Evolutionary conservation across 768 basidiomycete genomes (phyloP), one percentile per base, ranked within the genome.

Genomic region (Astraeus odoratus): DNA sequence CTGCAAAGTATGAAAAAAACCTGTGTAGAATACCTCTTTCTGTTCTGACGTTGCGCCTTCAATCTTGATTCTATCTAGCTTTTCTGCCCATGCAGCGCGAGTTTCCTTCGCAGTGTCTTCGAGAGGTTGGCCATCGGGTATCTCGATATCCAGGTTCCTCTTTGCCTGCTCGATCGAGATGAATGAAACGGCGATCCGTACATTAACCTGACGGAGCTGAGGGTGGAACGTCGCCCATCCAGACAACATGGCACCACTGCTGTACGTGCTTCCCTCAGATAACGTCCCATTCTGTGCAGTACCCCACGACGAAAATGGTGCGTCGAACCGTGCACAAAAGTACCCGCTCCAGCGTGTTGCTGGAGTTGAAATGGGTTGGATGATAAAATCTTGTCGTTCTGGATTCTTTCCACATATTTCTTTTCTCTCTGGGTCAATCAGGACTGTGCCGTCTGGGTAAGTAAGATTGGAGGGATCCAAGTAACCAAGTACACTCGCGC

Each of bases 381-480:
- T 77, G 51, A 86, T 83, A 54, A 67, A 69, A 59, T 88, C 86
- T 57, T 86, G 83, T 24, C 81, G 71, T 51, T 87, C 86, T 12
- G 75, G 68, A 44, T 81, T 84, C 52, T 62, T 74, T 8, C 86
- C 85, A 31, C 70, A 75, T 26, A 86, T 76, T 64, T 81, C 78
- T 22, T 62, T 60, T 4, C 53, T 48, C 6, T 49, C 40, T 3
- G 71, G 65, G 39, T 72, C 63, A 39, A 87, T 67, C 10, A 60
- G 38, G 24, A 85, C 59, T 6, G 65, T 61, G 3, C 84, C 84
- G 4, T 67, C 51, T 0, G 81, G 81, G 50, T 67, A 81, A 0
- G 80, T 76, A 26, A 72, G 42, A 42, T 77, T 74, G 29, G 61
- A 46, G 1, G 73, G 64, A 24, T 74, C 63, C 7, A 73, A 66